A percentile compares a stretch with the other conserved stretches of the same genome.
These are phyloP conservation scores for Lagenidium giganteum DNA, from an alignment of 352 stramenopile species.

Conservation along the genomic window DNA sequence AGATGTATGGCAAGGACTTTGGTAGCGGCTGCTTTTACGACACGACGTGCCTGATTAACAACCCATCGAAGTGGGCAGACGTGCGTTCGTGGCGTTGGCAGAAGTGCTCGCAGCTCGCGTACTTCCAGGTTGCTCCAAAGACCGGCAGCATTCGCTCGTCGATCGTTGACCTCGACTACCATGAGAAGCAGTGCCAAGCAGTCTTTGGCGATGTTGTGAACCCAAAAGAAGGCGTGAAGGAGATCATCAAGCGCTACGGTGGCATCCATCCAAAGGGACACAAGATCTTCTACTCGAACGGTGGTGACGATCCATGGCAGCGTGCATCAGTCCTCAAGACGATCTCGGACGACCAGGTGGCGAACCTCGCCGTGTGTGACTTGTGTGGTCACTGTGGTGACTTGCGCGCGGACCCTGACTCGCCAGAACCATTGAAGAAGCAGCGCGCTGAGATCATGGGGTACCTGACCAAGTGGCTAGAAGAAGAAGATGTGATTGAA, in stretches of 20 bases:
- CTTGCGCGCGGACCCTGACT: slow-evolving; percentile 35
- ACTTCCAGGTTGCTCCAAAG: slow-evolving; percentile 76
- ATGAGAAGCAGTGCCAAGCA: slow-evolving; percentile 66
- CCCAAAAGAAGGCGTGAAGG: slow-evolving; percentile 42
- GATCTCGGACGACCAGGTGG: slow-evolving; percentile 50
- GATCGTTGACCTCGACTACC: slow-evolving; percentile 73
- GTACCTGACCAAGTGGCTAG: slow-evolving; percentile 65
- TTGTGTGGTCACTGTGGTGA: slow-evolving; percentile 83
- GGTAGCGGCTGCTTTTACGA: slow-evolving; percentile 81
- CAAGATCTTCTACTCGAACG: slow-evolving; percentile 84
- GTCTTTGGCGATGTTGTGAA: slow-evolving; percentile 73
- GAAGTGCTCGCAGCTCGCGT: slow-evolving; percentile 83
- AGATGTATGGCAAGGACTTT: slow-evolving; percentile 78
- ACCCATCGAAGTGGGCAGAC: slow-evolving; percentile 54
- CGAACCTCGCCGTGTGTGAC: slow-evolving; percentile 70
- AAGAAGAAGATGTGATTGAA: neutral
- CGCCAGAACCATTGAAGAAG: slow-evolving; percentile 53
- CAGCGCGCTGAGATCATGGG: slow-evolving; percentile 59
- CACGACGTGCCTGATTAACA: slow-evolving; percentile 51
- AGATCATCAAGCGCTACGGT: slow-evolving; percentile 70
- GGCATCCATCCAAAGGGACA: slow-evolving; percentile 62
- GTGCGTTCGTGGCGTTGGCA: slow-evolving; percentile 85
- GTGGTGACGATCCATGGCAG: slow-evolving; percentile 83
- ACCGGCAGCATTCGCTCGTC: slow-evolving; percentile 53
- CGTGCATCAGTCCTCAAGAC: slow-evolving; percentile 61